phyloP scores from a whole-genome alignment of 1,284 basidiomycete species.

The Cutaneotrichosporon arboriforme region DNA sequence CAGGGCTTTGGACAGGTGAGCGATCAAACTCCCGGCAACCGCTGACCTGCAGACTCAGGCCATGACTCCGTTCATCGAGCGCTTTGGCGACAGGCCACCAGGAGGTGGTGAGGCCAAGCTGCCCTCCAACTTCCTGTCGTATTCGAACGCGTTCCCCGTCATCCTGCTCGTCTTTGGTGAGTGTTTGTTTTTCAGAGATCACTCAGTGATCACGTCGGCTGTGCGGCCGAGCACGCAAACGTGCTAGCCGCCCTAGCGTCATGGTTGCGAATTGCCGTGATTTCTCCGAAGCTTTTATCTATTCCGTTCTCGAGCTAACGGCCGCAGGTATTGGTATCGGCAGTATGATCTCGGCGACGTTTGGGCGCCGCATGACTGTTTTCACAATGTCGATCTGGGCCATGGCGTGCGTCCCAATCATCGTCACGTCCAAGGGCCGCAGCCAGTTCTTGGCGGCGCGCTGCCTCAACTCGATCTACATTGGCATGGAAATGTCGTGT shows the following conservation, averaged over 20 bases:
- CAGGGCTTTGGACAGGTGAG: slow-evolving; percentile 9
- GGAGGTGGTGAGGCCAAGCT: slow-evolving; percentile 3
- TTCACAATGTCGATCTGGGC: slow-evolving; percentile 18
- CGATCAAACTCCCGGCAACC: neutral
- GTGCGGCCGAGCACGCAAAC: too few species aligned
- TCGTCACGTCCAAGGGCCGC: slow-evolving; percentile 6
- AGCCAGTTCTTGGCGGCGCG: slow-evolving; percentile 10
- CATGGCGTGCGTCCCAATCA: slow-evolving; percentile 8
- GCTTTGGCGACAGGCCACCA: slow-evolving; percentile 5
- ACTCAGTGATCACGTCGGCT: neutral
- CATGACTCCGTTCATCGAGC: slow-evolving; percentile 12
- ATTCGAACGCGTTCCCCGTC: slow-evolving; percentile 9
- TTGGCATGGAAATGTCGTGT: slow-evolving; percentile 19
- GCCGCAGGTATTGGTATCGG: slow-evolving; percentile 8
- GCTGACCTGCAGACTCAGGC: slow-evolving; percentile 14
- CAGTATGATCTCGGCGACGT: slow-evolving; percentile 8
- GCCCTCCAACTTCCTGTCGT: slow-evolving; percentile 7
- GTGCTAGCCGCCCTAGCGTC: too few species aligned
- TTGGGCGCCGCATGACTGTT: slow-evolving; percentile 13
- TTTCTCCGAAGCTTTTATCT: too few species aligned
- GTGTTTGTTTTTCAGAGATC: neutral
- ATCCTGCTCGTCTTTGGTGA: slow-evolving; percentile 3
- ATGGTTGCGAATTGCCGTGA: too few species aligned
- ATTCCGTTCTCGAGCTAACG: too few species aligned
- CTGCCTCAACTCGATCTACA: slow-evolving; percentile 14